Percentiles rank a stretch among this genome's conserved stretches.
phyloP scores from a whole-genome alignment of 129 eudicot genomes.

The Flaveria brownii region DNA sequence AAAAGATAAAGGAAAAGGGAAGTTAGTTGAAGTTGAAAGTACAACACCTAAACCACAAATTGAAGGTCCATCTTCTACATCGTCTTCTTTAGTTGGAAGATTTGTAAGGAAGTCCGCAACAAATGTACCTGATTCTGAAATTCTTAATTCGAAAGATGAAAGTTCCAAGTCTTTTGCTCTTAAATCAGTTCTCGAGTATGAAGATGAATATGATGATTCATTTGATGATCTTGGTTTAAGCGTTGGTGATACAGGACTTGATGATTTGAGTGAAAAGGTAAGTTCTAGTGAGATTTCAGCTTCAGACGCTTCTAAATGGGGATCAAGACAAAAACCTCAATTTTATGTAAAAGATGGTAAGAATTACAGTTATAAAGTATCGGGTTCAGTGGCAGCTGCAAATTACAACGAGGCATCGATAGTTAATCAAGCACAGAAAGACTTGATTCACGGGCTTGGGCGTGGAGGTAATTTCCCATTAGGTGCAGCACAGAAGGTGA shows the following conservation, averaged over 20 bases:
- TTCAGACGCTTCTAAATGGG: constrained; percentile 64
- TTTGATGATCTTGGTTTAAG: constrained; percentile 83
- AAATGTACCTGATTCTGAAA: constrained; percentile 37
- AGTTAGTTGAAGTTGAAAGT: constrained; percentile 45
- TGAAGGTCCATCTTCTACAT: constrained; percentile 43
- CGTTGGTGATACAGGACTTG: constrained; percentile 63
- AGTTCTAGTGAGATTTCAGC: constrained; percentile 32
- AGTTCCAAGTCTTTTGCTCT: constrained; percentile 56
- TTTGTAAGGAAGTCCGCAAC: constrained; percentile 55
- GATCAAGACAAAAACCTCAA: constrained; percentile 76
- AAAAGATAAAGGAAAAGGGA: constrained; percentile 91
- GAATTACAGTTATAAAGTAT: constrained; percentile 89
- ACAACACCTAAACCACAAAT: constrained; percentile 32
- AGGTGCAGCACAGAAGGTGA: constrained; percentile 56
- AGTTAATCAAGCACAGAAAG: constrained; percentile 67
- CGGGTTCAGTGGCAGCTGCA: constrained; percentile 84
- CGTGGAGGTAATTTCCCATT: constrained; percentile 83
- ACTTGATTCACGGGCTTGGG: constrained; percentile 77
- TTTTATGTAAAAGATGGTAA: constrained; percentile 92
- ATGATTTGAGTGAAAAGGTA: constrained; percentile 53
- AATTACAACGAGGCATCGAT: constrained; percentile 72
- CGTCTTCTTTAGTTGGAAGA: constrained; percentile 71
- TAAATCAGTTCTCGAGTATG: constrained; percentile 67
- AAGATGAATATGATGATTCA: constrained; percentile 96
- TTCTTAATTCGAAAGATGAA: constrained; percentile 50